Evolutionary conservation across 164 flowering plant species (phyloP), one percentile per base, ranked within the genome.

Genomic region (Akebia trifoliata): DNA sequence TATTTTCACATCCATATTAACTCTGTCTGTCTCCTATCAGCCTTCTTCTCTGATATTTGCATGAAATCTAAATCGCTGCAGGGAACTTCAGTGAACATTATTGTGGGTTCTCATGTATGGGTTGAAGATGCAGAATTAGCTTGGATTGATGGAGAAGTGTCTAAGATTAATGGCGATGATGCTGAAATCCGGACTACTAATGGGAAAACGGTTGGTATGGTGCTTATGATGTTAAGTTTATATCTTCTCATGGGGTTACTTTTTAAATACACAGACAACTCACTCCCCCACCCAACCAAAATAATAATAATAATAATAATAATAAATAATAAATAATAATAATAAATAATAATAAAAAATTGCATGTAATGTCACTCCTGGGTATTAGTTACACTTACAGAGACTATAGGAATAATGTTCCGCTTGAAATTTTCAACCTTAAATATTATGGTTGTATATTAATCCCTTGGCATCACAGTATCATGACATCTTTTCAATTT

Each of bases 21-120:
- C n/a, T n/a, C n/a, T n/a, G n/a, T n/a, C n/a, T n/a, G n/a, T n/a
- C n/a, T n/a, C n/a, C n/a, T n/a, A n/a, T n/a, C n/a, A n/a, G n/a
- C n/a, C n/a, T 17, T 39, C 4, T 55, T 15, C 58, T 43, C 52
- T 45, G 43, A 57, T 20, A 38, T 38, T 11, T 18, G 14, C 6
- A 22, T 62, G 40, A 30, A 42, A 8, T 18, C 26, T 52, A 52
- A 25, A 7, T 59, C 54, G 18, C 32, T 55, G 55, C 69, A 69
- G 73, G 73, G 56, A 10, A 42, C 68, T 21, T 43, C 68, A 39
- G 78, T 61, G 25, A 71, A 68, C 50, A 76, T 78, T 29, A 64
- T 66, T 49, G 81, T 75, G n/a, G 86, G 82, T 25, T 78, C 86
- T 63, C 75, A 76, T 72, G 86, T 78, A 26, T 78, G 86, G 86